A percentile compares a stretch with the other conserved stretches of the same genome.
These are phyloP conservation scores for Globisporangium ultimum DNA, from an alignment of 352 stramenopile species.

Conservation along the genomic window DNA sequence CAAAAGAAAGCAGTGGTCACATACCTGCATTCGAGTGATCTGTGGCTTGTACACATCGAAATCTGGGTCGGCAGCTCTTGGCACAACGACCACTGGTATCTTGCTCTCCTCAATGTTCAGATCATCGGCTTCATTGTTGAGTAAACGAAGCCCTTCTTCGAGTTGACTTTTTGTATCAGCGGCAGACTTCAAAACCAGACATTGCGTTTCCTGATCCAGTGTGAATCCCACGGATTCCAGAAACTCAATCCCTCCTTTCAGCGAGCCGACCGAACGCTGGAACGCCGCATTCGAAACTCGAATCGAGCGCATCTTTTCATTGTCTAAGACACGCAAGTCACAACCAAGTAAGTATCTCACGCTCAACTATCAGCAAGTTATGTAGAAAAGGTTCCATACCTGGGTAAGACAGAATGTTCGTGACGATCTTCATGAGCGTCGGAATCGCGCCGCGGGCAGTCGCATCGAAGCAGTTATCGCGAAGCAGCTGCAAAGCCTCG, in stretches of 20 bases:
- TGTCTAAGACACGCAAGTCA: constrained; percentile 31
- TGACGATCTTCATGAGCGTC: constrained; percentile 85
- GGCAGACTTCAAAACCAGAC: constrained; percentile 30
- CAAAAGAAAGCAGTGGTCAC: not conserved
- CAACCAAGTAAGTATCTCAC: not conserved
- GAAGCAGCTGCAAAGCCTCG: constrained; percentile 67
- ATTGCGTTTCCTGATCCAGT: constrained; percentile 44
- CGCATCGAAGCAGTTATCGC: constrained; percentile 74
- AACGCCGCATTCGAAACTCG: constrained; percentile 76
- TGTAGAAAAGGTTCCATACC: constrained; percentile 26
- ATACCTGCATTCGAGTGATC: constrained; percentile 78
- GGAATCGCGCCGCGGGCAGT: constrained; percentile 52
- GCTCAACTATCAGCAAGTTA: constrained; percentile 1
- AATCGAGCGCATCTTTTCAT: constrained; percentile 82
- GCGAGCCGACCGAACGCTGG: constrained; percentile 55
- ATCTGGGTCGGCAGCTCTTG: constrained; percentile 26
- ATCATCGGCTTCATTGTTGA: constrained; percentile 79
- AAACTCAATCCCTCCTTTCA: constrained; percentile 73
- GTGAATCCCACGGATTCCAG: constrained; percentile 63
- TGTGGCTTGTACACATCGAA: constrained; percentile 85
- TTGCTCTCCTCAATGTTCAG: constrained; percentile 47
- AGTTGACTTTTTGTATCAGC: constrained; percentile 27
- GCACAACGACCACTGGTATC: constrained; percentile 45
- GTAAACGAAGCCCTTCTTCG: constrained; percentile 46
- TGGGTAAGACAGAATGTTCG: constrained; percentile 79